Base-by-base conservation (phyloP, 2,329 filamentous ascomycete genomes). In the Arachnopeziza araneosa region DNA sequence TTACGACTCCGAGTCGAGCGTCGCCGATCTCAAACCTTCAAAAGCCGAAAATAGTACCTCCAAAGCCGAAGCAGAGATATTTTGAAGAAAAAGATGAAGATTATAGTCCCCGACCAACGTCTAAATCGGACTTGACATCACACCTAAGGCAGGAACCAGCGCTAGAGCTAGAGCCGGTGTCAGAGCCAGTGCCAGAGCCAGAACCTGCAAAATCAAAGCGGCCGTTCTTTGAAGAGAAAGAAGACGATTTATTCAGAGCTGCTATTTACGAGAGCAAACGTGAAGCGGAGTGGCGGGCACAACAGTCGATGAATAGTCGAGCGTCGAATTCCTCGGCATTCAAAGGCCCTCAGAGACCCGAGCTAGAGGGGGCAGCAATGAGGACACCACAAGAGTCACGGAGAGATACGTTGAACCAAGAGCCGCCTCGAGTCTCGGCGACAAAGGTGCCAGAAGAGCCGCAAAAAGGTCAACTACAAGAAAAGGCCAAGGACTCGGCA, bases 1-100 rank as follows among this genome's bases (percentile, higher is more conserved):
- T 80, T 48, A 73, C 75, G 2, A 64, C 68, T 6, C 67, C 69
- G 9, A 61, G 59, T 54, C 63, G 60, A 24, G 17, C 52, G 24
- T 57, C 57, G n/a, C 51, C 44, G 10, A 53, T 55, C 36, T 21
- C 50, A 44, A 44, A 44, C 6, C 26, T 9, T 9, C 26, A 12
- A 19, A 6, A 19, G 19, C 17, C 24, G 10, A 17, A 21, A 14
- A n/a, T n/a, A 9, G 23, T 26, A 24, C 26, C 14, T 36, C 32
- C 24, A 50, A 51, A 23, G 32, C 50, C 21, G 24, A 65, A 60
- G 22, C 52, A 19, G 26, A 61, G 63, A n/a, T 69, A 66, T 56
- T 70, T 69, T 24, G 56, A 67, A 22, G 68, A 69, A 48, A 70
- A 69, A 22, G 68, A 68, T 24, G 66, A 68, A 19, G 67, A 69